Percentiles rank a stretch among this genome's conserved stretches.
These are phyloP conservation scores for Ammopiptanthus mongolicus DNA, from an alignment of 306 rosid species.

Conservation along the genomic window DNA sequence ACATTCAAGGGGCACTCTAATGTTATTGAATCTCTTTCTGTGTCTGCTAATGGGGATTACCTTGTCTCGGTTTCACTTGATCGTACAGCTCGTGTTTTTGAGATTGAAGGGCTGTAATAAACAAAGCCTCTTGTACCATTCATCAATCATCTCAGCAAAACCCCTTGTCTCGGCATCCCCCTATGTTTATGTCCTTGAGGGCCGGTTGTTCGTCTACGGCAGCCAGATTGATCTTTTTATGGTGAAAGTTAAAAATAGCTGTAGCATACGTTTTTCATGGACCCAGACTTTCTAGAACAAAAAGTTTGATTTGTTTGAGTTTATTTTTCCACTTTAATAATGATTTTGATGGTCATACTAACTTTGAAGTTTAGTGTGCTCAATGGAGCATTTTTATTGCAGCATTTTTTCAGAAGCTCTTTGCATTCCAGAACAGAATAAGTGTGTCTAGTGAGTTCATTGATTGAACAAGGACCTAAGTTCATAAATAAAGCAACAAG, in stretches of 20 bases:
- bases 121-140: not conserved
- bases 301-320: not conserved
- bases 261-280: not conserved
- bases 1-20: conserved; percentile 62
- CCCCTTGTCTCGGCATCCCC: not conserved
- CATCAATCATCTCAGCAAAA: not conserved
- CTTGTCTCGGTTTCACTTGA: conserved; percentile 73
- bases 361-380: not conserved
- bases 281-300: not conserved
- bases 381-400: not conserved
- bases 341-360: not conserved
- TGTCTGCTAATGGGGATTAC: conserved; percentile 56
- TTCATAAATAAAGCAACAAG: not conserved
- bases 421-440: not conserved
- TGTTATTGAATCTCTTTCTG: conserved; percentile 58
- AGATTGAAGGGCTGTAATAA: conserved; percentile 45
- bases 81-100: conserved; percentile 78
- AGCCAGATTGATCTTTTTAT: not conserved
- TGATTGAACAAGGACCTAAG: not conserved
- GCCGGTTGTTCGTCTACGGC: not conserved
- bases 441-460: not conserved
- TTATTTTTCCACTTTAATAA: not conserved
- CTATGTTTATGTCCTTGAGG: not conserved
- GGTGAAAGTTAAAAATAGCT: not conserved
- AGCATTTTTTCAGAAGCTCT: not conserved